These are phyloP conservation scores for Sequoia sempervirens DNA, from an alignment of 75 land plant genomes.

Conservation along the genomic window DNA sequence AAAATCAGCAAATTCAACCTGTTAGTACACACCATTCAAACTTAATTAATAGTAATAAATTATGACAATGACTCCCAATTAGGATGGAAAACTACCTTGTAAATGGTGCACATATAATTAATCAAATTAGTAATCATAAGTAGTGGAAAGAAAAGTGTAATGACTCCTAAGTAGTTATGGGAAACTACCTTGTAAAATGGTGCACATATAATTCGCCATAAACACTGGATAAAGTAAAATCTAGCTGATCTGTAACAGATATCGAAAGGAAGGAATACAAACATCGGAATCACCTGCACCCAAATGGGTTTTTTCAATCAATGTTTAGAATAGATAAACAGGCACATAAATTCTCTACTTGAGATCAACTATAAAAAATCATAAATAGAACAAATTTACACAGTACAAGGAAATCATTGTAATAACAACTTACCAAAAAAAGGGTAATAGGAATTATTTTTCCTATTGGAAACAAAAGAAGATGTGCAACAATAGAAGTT, in stretches of 20 bases:
- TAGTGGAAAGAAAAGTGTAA: too few species aligned
- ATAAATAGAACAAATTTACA: too few species aligned
- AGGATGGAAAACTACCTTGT: too few species aligned
- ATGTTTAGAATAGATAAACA: background rate
- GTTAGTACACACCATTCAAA: background rate
- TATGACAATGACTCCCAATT: too few species aligned
- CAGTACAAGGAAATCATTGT: background rate
- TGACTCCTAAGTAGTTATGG: background rate
- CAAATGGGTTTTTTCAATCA: background rate
- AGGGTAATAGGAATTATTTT: slow-evolving; percentile 19
- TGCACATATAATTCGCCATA: slow-evolving; percentile 19
- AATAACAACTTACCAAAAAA: slow-evolving; percentile 19
- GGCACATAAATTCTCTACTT: background rate
- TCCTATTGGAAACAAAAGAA: background rate
- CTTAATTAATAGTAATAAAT: too few species aligned
- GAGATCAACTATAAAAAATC: too few species aligned
- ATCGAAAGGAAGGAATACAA: slow-evolving; percentile 18
- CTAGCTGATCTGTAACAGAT: slow-evolving; percentile 18
- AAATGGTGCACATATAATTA: too few species aligned
- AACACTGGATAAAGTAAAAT: background rate
- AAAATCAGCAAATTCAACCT: slow-evolving; percentile 19
- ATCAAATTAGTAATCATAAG: too few species aligned
- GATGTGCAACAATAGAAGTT: slow-evolving; percentile 23
- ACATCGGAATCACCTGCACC: slow-evolving; percentile 7
- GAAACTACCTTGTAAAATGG: slow-evolving; percentile 27